These are phyloP conservation scores for Corynascus novoguineensis DNA, from an alignment of 495 filamentous ascomycete genomes.

Conservation along the genomic window DNA sequence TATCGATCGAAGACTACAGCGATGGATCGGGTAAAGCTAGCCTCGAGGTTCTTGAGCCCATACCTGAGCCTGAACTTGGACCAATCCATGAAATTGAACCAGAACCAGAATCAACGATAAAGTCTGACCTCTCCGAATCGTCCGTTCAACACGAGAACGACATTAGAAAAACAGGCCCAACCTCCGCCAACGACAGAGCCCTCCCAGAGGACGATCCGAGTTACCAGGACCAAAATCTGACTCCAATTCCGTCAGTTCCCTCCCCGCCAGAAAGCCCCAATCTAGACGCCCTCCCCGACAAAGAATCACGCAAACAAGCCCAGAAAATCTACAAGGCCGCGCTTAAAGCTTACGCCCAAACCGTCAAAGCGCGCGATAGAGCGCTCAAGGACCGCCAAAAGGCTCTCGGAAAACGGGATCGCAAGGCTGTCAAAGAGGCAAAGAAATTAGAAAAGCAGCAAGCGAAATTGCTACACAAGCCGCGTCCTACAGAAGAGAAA, in stretches of 20 bases:
- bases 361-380: constrained; percentile 59
- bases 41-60: constrained; percentile 31
- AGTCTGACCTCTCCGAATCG: constrained; percentile 15
- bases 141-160: background rate
- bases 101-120: constrained; percentile 31
- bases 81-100: no score
- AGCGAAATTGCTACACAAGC: background rate
- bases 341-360: constrained; percentile 54
- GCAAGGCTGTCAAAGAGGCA: constrained; percentile 23
- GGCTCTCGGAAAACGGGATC: constrained; percentile 39
- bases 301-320: constrained; percentile 57
- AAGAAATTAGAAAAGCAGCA: constrained; percentile 1
- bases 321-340: constrained; percentile 55
- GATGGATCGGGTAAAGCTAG: constrained; percentile 15
- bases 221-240: constrained; percentile 28
- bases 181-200: background rate
- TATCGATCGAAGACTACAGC: constrained; percentile 43
- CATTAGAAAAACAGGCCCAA: background rate
- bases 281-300: constrained; percentile 49
- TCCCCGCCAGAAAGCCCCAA: constrained; percentile 41
- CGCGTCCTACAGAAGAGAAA: background rate
- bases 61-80: constrained; percentile 26
- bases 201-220: background rate
- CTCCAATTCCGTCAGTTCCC: constrained; percentile 41
- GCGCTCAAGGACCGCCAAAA: constrained; percentile 53